phyloP scores from a whole-genome alignment of 2,329 filamentous ascomycete species.

The Colletotrichum sp. region DNA sequence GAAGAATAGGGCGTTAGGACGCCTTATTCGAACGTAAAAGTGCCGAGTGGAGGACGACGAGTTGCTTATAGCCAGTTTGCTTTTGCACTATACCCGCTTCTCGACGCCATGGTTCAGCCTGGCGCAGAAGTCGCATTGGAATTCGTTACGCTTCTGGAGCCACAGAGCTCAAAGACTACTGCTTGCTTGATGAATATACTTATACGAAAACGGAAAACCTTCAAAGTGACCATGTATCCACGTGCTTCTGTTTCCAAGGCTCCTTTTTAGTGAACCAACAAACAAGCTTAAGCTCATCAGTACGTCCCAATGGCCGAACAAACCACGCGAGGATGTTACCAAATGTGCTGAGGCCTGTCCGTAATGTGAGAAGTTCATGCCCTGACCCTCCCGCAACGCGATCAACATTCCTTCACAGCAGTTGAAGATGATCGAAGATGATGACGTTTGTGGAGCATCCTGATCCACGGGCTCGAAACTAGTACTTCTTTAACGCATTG shows the following conservation, averaged over 20 bases:
- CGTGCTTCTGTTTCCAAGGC: neutral
- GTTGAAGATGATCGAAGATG: neutral
- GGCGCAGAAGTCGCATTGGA: neutral
- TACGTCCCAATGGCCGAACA: neutral
- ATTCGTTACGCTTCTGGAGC: neutral
- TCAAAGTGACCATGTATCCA: neutral
- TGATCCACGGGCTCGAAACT: neutral
- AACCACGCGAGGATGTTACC: neutral
- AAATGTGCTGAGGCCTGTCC: neutral
- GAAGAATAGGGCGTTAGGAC: neutral
- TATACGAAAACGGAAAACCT: neutral
- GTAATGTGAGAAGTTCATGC: neutral
- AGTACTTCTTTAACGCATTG: neutral
- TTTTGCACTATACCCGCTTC: conserved; percentile 13
- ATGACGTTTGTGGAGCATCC: neutral
- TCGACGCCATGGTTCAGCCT: neutral
- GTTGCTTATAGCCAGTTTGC: neutral
- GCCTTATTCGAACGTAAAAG: neutral
- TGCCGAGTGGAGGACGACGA: neutral
- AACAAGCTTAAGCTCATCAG: neutral
- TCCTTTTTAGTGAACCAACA: neutral
- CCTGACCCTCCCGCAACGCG: neutral
- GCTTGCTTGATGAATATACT: neutral
- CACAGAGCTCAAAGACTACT: neutral
- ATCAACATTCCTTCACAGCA: neutral